Conservation (phyloP, 202 grass and related monocot genomes). For the Setaria viridis region DNA sequence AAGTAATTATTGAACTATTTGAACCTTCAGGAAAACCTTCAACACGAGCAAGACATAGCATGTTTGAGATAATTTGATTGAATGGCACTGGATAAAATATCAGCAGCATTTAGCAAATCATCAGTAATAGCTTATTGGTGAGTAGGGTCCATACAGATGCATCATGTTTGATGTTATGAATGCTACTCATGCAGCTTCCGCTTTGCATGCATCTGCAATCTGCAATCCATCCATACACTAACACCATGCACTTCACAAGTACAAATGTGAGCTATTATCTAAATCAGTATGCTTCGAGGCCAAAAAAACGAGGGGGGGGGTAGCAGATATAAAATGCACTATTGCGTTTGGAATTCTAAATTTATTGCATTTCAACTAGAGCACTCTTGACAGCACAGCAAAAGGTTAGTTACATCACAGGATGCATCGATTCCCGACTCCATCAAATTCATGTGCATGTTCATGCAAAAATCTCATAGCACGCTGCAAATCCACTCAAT, state of each 20-base stretch:
- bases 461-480: background rate
- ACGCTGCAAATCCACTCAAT: background rate
- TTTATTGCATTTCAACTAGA: constrained; percentile 9
- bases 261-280: background rate
- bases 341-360: background rate
- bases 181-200: background rate
- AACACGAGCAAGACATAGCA: background rate
- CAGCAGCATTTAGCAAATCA: constrained; percentile 15
- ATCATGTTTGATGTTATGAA: constrained; percentile 16
- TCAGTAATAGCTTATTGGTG: background rate
- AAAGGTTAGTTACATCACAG: background rate
- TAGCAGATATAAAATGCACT: background rate
- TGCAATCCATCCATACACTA: background rate
- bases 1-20: background rate
- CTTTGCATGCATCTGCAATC: constrained; percentile 12
- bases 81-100: background rate
- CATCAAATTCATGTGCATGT: constrained; percentile 12
- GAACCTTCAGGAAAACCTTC: background rate
- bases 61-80: constrained; percentile 3
- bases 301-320: background rate
- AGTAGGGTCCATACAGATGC: constrained; percentile 2
- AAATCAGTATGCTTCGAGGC: background rate
- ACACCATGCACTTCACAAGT: constrained; percentile 6
- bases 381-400: background rate
- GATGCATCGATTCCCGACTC: background rate